Evolutionary conservation across 768 basidiomycete species (phyloP).

Genomic region (Psilocybe subaeruginosa): DNA sequence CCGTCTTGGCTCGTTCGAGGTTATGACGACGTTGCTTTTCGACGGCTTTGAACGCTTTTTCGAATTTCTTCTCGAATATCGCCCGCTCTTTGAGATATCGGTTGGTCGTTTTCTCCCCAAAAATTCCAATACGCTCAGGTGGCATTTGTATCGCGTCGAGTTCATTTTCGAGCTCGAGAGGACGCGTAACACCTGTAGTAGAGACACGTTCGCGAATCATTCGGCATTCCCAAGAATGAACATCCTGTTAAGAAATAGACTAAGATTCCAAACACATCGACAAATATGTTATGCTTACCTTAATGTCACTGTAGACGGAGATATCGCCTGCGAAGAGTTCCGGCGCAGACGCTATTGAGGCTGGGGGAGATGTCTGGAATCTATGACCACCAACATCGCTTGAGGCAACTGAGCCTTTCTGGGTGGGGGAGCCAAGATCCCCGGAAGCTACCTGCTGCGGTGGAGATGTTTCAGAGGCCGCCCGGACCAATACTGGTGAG

Average conservation of each 20-base stretch:
- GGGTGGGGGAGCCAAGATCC: background rate
- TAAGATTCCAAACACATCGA: background rate
- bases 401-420: constrained; percentile 17
- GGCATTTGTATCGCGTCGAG: constrained; percentile 70
- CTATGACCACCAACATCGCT: constrained; percentile 41
- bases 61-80: constrained; percentile 71
- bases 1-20: constrained; percentile 64
- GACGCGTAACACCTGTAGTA: constrained; percentile 78
- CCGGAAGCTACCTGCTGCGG: background rate
- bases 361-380: constrained; percentile 24
- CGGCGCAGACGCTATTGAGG: constrained; percentile 11
- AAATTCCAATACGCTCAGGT: constrained; percentile 64
- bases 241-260: constrained; percentile 30
- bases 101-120: constrained; percentile 75
- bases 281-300: constrained; percentile 36
- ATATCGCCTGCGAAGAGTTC: constrained; percentile 63
- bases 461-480: background rate
- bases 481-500: background rate
- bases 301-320: constrained; percentile 52
- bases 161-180: constrained; percentile 73
- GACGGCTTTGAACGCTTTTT: constrained; percentile 53
- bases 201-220: constrained; percentile 95
- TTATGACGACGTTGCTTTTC: constrained; percentile 71
- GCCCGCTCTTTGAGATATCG: constrained; percentile 73
- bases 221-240: constrained; percentile 42